Evolutionary conservation across 2,329 filamentous ascomycete genomes (phyloP).

Genomic region (Penicillium hordei): DNA sequence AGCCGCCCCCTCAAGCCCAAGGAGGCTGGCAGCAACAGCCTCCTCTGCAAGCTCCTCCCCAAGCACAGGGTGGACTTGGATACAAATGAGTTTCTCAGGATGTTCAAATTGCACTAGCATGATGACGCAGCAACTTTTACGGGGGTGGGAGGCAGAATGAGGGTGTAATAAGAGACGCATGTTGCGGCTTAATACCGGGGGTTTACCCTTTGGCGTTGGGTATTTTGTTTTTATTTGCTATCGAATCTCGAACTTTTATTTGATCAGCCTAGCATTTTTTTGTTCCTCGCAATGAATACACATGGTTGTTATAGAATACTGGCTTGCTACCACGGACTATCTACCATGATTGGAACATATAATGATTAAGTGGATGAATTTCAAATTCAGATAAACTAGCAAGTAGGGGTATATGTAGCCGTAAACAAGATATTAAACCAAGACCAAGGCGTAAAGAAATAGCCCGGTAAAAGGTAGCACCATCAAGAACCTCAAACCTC

Average conservation of each 20-base stretch:
- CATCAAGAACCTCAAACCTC: constrained; percentile 7
- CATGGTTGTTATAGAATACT: background rate
- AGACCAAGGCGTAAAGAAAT: background rate
- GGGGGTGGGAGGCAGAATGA: background rate
- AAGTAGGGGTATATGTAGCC: constrained; percentile 4
- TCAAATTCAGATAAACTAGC: background rate
- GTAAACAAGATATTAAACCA: background rate
- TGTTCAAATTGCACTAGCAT: background rate
- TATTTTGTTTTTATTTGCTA: background rate
- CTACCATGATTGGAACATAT: background rate
- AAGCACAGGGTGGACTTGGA: constrained; percentile 19
- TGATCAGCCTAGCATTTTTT: background rate
- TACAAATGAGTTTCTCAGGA: constrained; percentile 5
- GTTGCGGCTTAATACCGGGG: background rate
- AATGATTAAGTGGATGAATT: background rate
- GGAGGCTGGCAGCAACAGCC: constrained; percentile 13
- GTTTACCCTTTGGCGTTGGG: constrained; percentile 2
- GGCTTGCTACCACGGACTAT: background rate
- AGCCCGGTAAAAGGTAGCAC: background rate
- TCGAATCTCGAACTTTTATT: background rate
- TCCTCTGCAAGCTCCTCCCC: constrained; percentile 18
- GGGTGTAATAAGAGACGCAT: background rate
- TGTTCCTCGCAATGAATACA: background rate
- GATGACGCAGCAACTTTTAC: background rate
- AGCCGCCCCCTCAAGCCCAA: constrained; percentile 27